These are phyloP conservation scores for Polyplosphaeria fusca DNA, from an alignment of 495 filamentous ascomycete species.

Conservation along the genomic window DNA sequence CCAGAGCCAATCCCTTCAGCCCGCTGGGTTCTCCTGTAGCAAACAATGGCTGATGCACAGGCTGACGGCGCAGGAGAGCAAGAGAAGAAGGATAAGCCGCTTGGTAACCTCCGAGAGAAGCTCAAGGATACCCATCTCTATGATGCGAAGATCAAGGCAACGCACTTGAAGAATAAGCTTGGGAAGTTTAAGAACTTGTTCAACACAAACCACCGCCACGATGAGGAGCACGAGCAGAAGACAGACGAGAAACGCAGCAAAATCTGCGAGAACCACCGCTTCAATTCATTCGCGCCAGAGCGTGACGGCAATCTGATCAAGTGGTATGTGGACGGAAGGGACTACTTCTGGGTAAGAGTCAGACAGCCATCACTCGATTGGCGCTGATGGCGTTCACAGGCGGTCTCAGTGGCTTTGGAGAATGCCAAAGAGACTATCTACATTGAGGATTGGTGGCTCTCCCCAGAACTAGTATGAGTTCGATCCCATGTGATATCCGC, in stretches of 20 bases:
- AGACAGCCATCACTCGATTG: not conserved
- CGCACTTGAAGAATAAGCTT: slow-evolving; percentile 66
- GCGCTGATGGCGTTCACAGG: slow-evolving; percentile 31
- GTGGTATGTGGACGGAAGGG: slow-evolving; percentile 92
- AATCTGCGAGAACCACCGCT: slow-evolving; percentile 76
- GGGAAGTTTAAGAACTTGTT: slow-evolving; percentile 71
- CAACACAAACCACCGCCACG: slow-evolving; percentile 90
- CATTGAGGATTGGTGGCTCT: slow-evolving; percentile 96
- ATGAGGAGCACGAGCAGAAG: slow-evolving; percentile 82
- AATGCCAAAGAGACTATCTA: slow-evolving; percentile 89
- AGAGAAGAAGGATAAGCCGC: slow-evolving; percentile 27
- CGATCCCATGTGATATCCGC: not conserved
- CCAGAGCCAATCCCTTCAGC: not conserved
- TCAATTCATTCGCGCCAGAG: slow-evolving; percentile 80
- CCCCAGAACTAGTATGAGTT: slow-evolving; percentile 63
- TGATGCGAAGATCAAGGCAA: slow-evolving; percentile 78
- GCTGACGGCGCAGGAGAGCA: slow-evolving; percentile 19
- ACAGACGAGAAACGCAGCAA: slow-evolving; percentile 75
- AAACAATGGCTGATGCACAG: slow-evolving; percentile 16
- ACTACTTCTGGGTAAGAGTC: slow-evolving; percentile 71
- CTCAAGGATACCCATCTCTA: slow-evolving; percentile 71
- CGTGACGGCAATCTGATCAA: slow-evolving; percentile 82
- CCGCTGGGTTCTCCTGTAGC: not conserved
- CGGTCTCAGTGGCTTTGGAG: slow-evolving; percentile 83
- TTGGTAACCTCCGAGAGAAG: slow-evolving; percentile 38